Conservation (phyloP, 129 eudicot species). For the Solidago caesia region DNA sequence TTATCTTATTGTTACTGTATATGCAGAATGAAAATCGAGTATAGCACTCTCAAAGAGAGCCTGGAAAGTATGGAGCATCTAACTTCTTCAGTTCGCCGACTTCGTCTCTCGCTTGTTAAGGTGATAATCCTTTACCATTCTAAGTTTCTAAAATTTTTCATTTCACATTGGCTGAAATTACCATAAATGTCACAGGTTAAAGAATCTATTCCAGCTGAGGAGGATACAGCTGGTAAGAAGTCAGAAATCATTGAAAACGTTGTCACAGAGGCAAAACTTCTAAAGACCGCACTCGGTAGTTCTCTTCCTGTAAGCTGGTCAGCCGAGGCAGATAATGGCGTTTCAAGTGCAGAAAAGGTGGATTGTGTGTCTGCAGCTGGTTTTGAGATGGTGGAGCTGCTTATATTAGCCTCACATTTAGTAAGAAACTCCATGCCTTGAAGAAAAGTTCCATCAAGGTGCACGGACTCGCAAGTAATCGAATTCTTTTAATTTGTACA, state of each 20-base stretch:
- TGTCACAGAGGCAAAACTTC: slow-evolving; percentile 59
- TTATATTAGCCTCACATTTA: slow-evolving; percentile 58
- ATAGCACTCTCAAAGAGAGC: slow-evolving; percentile 81
- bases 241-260: slow-evolving; percentile 50
- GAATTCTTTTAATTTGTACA: background rate
- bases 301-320: slow-evolving; percentile 84
- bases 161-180: background rate
- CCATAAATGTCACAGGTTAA: slow-evolving; percentile 42
- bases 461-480: background rate
- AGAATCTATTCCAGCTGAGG: slow-evolving; percentile 37
- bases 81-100: slow-evolving; percentile 59
- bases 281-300: slow-evolving; percentile 78
- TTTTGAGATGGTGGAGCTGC: slow-evolving; percentile 78
- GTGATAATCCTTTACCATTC: slow-evolving; percentile 28
- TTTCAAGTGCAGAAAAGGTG: slow-evolving; percentile 42
- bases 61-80: slow-evolving; percentile 81
- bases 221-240: slow-evolving; percentile 23
- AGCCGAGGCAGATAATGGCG: slow-evolving; percentile 38
- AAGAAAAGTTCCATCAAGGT: slow-evolving; percentile 3
- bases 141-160: background rate
- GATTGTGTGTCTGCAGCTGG: slow-evolving; percentile 86
- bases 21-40: slow-evolving; percentile 79
- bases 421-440: slow-evolving; percentile 27
- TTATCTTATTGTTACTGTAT: background rate
- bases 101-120: slow-evolving; percentile 72